Evolutionary conservation across 371 early-diverging fungal genomes (phyloP).

Genomic region (Apophysomyces ossiformis): DNA sequence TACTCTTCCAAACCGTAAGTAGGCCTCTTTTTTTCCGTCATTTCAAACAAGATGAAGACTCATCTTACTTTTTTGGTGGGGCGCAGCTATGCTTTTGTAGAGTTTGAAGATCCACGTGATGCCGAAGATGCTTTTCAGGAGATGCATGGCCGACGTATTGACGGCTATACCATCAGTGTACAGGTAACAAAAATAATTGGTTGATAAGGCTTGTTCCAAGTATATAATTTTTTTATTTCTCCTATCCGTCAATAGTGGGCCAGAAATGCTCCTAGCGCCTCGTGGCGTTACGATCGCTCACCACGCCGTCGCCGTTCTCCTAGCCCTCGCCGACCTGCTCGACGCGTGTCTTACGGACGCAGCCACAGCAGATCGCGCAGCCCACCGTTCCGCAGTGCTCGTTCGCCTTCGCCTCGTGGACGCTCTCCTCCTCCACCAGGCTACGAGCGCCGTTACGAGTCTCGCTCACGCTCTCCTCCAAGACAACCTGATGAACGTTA

Average conservation of each 20-base stretch:
- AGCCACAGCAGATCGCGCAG: conserved; percentile 22
- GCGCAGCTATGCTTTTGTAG: conserved; percentile 87
- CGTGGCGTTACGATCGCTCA: conserved; percentile 79
- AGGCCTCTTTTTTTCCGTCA: neutral
- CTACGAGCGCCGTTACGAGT: conserved; percentile 24
- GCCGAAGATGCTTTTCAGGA: conserved; percentile 89
- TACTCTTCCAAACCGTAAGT: conserved; percentile 69
- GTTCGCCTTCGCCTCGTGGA: conserved; percentile 26
- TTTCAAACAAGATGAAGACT: neutral
- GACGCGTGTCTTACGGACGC: conserved; percentile 13
- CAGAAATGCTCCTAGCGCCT: conserved; percentile 30
- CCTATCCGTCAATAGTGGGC: conserved; percentile 23
- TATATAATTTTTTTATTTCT: neutral
- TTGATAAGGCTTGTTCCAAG: too few relatives aligned
- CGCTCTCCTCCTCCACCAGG: conserved; percentile 25
- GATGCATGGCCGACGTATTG: conserved; percentile 84
- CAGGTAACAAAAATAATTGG: conserved; percentile 53
- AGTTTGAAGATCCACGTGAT: conserved; percentile 88
- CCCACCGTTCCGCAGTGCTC: conserved; percentile 15
- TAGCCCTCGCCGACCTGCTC: conserved; percentile 23
- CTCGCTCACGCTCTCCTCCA: conserved; percentile 30
- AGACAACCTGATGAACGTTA: conserved; percentile 23
- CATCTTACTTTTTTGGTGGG: conserved; percentile 8
- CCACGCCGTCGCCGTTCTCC: conserved; percentile 72
- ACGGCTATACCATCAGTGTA: conserved; percentile 78